Evolutionary conservation across 768 basidiomycete genomes (phyloP).

Genomic region (Amanita inopinata): DNA sequence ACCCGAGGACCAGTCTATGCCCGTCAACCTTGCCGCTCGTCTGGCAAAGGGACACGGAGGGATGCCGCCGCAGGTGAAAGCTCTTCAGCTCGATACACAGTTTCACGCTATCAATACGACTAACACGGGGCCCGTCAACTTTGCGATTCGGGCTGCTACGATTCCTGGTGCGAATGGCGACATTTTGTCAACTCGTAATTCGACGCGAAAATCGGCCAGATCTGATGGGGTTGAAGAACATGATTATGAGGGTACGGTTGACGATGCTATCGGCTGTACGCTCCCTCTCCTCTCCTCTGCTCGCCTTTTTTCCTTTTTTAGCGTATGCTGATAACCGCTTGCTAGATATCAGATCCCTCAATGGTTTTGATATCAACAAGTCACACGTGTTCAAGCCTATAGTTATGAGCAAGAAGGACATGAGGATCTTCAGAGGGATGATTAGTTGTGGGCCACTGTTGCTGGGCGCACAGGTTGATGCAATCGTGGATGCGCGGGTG

Average conservation of each 20-base stretch:
- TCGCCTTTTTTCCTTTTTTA: slow-evolving; percentile 5
- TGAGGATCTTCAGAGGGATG: slow-evolving; percentile 20
- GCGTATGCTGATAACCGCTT: too few species aligned
- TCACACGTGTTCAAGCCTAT: slow-evolving; percentile 12
- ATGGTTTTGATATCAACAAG: slow-evolving; percentile 23
- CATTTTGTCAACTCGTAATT: too few species aligned
- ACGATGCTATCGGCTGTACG: slow-evolving; percentile 16
- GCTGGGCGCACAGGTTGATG: slow-evolving; percentile 20
- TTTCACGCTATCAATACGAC: slow-evolving; percentile 22
- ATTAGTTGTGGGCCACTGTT: slow-evolving; percentile 19
- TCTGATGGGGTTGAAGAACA: too few species aligned
- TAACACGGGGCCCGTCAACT: slow-evolving; percentile 21
- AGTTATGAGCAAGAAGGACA: slow-evolving; percentile 21
- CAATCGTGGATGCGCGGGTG: slow-evolving; percentile 24
- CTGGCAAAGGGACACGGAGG: slow-evolving; percentile 26
- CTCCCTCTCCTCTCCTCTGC: slow-evolving; percentile 1
- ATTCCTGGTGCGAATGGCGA: too few species aligned
- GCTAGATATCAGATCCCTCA: slow-evolving; percentile 17
- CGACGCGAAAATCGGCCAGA: too few species aligned
- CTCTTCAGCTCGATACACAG: slow-evolving; percentile 30
- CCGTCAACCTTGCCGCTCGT: slow-evolving; percentile 18
- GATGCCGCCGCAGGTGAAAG: slow-evolving; percentile 26
- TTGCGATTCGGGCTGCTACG: slow-evolving; percentile 22
- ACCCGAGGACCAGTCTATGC: slow-evolving; percentile 34
- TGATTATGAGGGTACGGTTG: too few species aligned